Base-by-base conservation (phyloP, 78 protist species). In the Dictyostelium brefeldianum region DNA sequence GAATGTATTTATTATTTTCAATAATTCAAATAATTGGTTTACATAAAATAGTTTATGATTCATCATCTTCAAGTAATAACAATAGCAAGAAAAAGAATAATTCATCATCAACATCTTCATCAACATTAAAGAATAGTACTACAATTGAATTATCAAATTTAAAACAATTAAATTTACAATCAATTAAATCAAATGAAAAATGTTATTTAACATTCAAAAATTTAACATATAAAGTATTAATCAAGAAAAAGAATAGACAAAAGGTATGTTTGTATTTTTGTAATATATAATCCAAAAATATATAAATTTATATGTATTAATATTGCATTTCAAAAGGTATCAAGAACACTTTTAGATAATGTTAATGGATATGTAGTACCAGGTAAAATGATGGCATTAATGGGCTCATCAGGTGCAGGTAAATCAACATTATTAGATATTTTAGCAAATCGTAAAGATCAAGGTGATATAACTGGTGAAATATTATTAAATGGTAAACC, bases 371-470 rank as follows among this genome's bases (percentile, higher is more conserved):
- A 46, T 64, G 93, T 87, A 64, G 47, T 17, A 64, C 84, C 93
- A 22, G 94, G 94, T 11, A 3, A 59, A n/a, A 74, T 90, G 79
- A 50, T 84, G 9, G 96, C 92, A 41, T 2, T 93, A 5, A 84
- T 93, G 96, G 97, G 97, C 17, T 94, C 97, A 22, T 56, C 90
- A 14, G 97, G 97, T 47, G 50, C 90, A 10, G 92, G 92, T 14
- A 87, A 87, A 53, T 43, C 75, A 4, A 75, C 73, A 0, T 46
- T 87, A 31, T 50, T 87, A 15, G 91, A 80, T 70, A 5, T 87
- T 11, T 78, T 96, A 20, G 73, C 95, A 27, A 57, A 62, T 4
- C 59, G 97, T 25, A 92, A 92, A 53, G 18, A 48, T 4, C 36
- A 5, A 15, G 96, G 89, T n/a, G 29, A 15, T 20, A 50, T 48